Conservation (phyloP, 768 basidiomycete species). For the Naganishia vishniacii region DNA sequence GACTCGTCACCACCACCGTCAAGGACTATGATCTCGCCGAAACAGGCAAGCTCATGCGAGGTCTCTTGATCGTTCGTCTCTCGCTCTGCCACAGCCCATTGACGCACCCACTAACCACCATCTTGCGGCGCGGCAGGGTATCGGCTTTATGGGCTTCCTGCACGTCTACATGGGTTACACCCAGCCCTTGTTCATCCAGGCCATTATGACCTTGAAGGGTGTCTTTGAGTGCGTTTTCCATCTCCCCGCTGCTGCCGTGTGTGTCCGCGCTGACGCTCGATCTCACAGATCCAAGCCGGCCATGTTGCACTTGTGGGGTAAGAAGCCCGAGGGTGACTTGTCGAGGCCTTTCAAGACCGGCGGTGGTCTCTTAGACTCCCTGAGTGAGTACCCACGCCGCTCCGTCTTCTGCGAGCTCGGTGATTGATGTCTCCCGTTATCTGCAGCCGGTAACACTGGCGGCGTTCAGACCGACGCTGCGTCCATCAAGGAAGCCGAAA, state of each 20-base stretch:
- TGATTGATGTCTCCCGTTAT: neutral
- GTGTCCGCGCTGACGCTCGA: neutral
- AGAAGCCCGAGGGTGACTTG: constrained; percentile 75
- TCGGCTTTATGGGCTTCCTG: constrained; percentile 86
- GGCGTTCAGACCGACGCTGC: constrained; percentile 82
- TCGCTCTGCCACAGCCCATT: too few species aligned
- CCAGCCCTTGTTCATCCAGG: constrained; percentile 91
- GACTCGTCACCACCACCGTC: constrained; percentile 82
- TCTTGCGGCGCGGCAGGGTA: constrained; percentile 49
- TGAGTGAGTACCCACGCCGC: constrained; percentile 51
- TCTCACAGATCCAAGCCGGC: constrained; percentile 37
- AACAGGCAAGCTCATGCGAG: constrained; percentile 61
- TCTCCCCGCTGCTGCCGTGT: too few species aligned
- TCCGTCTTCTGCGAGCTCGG: constrained; percentile 35
- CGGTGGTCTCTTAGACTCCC: constrained; percentile 54
- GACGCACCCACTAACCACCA: too few species aligned
- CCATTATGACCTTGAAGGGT: constrained; percentile 87
- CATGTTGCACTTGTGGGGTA: constrained; percentile 72
- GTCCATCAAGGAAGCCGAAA: constrained; percentile 80
- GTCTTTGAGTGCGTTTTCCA: constrained; percentile 69
- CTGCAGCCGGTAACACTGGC: constrained; percentile 44
- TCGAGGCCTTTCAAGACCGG: constrained; percentile 79
- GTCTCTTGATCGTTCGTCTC: constrained; percentile 46
- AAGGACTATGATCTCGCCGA: constrained; percentile 89
- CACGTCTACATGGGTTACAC: constrained; percentile 93